phyloP scores from a whole-genome alignment of 148 eudicot species.

The Silene uniflora region DNA sequence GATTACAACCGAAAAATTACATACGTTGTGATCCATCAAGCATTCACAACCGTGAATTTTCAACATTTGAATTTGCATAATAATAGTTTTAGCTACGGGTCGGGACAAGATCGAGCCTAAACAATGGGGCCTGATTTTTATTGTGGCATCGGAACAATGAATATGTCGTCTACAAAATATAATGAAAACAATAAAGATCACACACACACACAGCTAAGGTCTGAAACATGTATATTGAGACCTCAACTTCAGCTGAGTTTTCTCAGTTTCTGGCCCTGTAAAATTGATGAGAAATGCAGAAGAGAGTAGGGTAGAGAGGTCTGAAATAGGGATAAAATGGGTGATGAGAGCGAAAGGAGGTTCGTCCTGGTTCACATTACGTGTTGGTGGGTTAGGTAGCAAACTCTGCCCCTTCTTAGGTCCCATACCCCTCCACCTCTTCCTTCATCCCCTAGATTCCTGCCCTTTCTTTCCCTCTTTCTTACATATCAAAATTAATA shows the following conservation, averaged over 20 bases:
- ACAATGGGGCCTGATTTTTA: not conserved
- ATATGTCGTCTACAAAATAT: not conserved
- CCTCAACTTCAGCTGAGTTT: not conserved
- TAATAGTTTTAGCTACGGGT: no score
- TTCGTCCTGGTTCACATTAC: conserved; percentile 52
- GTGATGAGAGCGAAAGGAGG: conserved; percentile 32
- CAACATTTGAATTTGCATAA: no score
- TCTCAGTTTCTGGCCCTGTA: not conserved
- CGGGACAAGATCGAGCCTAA: not conserved
- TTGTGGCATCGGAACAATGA: not conserved
- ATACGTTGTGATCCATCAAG: no score
- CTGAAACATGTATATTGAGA: not conserved
- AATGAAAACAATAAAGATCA: not conserved
- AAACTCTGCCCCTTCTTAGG: conserved; percentile 61
- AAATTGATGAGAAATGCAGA: not conserved
- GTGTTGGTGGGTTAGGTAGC: conserved; percentile 89
- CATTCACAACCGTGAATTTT: no score
- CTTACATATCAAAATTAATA: not conserved
- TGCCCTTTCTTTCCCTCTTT: conserved; percentile 28
- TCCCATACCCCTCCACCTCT: conserved; percentile 27
- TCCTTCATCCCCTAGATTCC: conserved; percentile 41
- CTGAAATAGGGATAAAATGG: conserved; percentile 24
- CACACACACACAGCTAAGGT: not conserved
- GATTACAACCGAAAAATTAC: no score
- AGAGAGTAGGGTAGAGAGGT: conserved; percentile 1